phyloP scores from a whole-genome alignment of 495 filamentous ascomycete species.

The Daldinia caldariorum region DNA sequence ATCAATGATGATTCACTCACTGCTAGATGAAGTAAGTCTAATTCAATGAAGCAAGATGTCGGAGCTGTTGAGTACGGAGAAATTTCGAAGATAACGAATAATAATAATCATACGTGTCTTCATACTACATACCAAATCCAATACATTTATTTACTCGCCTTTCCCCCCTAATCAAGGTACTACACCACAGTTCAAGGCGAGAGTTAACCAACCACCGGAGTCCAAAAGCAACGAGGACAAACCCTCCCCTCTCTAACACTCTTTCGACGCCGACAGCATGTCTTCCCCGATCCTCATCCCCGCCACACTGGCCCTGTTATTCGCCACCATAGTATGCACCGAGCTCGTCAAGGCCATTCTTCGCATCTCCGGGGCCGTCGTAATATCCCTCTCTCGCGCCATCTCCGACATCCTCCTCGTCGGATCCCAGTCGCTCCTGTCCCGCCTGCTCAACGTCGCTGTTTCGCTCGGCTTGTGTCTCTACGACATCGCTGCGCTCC shows the following conservation, averaged over 20 bases:
- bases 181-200: background rate
- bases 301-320: background rate
- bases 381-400: background rate
- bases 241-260: background rate
- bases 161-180: background rate
- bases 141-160: background rate
- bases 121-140: background rate
- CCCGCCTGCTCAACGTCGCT: background rate
- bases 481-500: background rate
- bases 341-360: background rate
- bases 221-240: background rate
- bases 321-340: background rate
- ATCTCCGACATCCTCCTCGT: background rate
- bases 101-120: background rate
- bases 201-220: no score
- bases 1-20: background rate
- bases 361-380: background rate
- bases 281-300: background rate
- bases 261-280: background rate
- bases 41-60: background rate
- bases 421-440: background rate
- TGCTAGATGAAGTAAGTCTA: background rate
- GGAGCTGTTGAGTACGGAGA: background rate
- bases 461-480: background rate
- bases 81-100: background rate